These are phyloP conservation scores for Eucalyptus sp. DNA, from an alignment of 345 rosid species.

Conservation along the genomic window DNA sequence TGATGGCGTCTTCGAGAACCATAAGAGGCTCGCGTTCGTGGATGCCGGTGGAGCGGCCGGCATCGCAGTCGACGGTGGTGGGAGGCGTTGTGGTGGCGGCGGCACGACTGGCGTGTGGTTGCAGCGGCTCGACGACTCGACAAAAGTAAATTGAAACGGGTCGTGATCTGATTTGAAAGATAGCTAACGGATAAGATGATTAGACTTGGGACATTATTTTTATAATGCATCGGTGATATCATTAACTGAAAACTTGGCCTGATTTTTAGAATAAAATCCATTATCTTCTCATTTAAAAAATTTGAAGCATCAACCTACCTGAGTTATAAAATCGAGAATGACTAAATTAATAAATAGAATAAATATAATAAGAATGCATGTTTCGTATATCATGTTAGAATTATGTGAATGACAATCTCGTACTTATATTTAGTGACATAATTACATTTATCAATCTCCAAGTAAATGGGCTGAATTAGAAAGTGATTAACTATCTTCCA, in stretches of 20 bases:
- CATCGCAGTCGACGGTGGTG: neutral
- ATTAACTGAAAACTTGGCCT: neutral
- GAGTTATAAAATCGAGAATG: neutral
- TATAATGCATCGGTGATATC: fast-evolving
- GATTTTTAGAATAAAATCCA: neutral
- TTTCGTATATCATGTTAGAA: neutral
- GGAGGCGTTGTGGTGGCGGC: no score
- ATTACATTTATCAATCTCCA: neutral
- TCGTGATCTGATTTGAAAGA: neutral
- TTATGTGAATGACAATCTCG: neutral
- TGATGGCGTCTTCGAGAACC: neutral
- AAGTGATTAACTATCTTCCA: neutral
- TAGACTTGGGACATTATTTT: fast-evolving
- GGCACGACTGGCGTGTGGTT: neutral
- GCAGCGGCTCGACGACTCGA: neutral
- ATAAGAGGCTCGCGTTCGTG: no score
- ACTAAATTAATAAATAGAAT: neutral
- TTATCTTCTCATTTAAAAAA: no score
- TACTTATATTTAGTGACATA: neutral
- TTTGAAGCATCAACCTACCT: neutral
- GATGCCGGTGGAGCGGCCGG: neutral
- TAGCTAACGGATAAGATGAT: fast-evolving
- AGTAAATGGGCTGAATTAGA: neutral
- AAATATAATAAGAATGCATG: neutral
- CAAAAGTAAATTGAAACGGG: neutral